phyloP scores from a whole-genome alignment of 2,329 filamentous ascomycete species.

The Pseudogymnoascus sp. region DNA sequence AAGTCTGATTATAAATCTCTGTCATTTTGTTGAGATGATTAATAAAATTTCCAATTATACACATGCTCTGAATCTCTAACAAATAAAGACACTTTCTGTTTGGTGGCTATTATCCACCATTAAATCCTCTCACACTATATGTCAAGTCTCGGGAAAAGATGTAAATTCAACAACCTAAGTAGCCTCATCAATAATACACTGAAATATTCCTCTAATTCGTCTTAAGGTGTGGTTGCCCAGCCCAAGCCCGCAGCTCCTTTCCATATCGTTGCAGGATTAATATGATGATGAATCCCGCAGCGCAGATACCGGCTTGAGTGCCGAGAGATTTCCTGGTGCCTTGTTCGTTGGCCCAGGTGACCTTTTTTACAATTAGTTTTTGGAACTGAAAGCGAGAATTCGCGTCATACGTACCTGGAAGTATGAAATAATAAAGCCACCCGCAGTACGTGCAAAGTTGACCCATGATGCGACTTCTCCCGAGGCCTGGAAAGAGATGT shows the following conservation, averaged over 20 bases:
- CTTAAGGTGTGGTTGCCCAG: conserved; percentile 30
- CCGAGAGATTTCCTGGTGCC: conserved; percentile 40
- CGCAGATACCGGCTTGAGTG: conserved; percentile 38
- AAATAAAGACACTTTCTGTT: background rate
- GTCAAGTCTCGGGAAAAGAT: background rate
- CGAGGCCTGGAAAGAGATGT: background rate
- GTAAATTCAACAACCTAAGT: background rate
- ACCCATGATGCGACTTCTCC: conserved; percentile 47
- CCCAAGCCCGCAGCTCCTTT: conserved; percentile 31
- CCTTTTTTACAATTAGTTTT: conserved; percentile 13
- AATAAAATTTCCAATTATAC: background rate
- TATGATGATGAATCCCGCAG: conserved; percentile 30
- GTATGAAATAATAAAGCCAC: conserved; percentile 45
- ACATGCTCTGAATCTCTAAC: background rate
- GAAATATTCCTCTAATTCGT: conserved; percentile 14
- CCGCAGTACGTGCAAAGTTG: conserved; percentile 40
- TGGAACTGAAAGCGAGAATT: background rate
- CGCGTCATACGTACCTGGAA: conserved; percentile 32
- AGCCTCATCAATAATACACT: background rate
- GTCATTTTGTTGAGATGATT: background rate
- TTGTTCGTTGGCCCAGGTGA: conserved; percentile 39
- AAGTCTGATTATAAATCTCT: background rate
- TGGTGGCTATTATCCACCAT: background rate
- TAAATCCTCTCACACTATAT: background rate
- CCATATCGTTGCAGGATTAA: conserved; percentile 31